A percentile compares a stretch with the other conserved stretches of the same genome.
Conservation (phyloP, 2,329 filamentous ascomycete genomes). For the Byssochlamys sp. region DNA sequence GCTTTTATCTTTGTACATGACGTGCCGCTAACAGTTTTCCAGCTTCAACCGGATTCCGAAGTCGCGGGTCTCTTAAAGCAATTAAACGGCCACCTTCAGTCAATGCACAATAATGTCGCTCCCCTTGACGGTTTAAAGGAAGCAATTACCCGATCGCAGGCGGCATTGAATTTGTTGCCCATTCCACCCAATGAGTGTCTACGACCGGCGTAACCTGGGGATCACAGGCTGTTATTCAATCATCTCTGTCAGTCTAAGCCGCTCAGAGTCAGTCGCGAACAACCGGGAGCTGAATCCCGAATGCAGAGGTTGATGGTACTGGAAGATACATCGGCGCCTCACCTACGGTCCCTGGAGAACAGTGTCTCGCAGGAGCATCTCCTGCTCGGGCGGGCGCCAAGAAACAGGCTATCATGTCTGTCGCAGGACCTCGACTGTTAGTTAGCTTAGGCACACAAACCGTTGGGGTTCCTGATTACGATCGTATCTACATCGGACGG, state of each 20-base stretch:
- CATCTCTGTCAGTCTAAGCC: no score
- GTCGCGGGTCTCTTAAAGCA: conserved; percentile 28
- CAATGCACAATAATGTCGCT: conserved; percentile 34
- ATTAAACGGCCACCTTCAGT: conserved; percentile 34
- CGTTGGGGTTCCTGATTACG: no score
- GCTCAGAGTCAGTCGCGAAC: neutral
- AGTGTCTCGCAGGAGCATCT: neutral
- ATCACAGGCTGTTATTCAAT: neutral
- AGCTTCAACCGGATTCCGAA: conserved; percentile 32
- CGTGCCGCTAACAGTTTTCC: conserved; percentile 1
- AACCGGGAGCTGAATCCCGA: neutral
- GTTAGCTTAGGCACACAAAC: neutral
- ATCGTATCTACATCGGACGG: neutral
- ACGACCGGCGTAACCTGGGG: neutral
- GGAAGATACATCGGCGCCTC: neutral
- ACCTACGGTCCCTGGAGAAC: neutral
- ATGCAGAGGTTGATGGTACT: neutral
- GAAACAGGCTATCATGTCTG: neutral
- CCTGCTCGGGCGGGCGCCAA: neutral
- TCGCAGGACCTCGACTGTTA: neutral
- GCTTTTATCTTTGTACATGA: neutral
- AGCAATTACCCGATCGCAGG: conserved; percentile 28
- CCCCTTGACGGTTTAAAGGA: conserved; percentile 29
- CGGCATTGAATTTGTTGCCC: conserved; percentile 23
- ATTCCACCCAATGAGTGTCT: conserved; percentile 22